Percentiles rank a stretch among this genome's conserved stretches.
Evolutionary conservation across 1,139 yeast species (phyloP).

Genomic region (Suhomyces ambrosiae): DNA sequence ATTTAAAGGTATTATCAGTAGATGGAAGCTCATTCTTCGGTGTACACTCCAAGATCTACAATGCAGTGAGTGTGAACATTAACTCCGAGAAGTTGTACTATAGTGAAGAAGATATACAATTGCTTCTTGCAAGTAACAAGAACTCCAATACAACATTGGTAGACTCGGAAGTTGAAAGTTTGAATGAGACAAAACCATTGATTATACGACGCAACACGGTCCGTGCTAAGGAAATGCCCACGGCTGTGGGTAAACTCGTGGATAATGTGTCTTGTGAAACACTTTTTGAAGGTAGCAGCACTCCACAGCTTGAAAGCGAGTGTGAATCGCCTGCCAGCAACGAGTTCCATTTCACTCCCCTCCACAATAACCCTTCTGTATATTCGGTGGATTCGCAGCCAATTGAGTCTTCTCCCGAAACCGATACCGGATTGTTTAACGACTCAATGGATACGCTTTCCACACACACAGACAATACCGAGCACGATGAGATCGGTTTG

Average conservation of each 20-base stretch:
- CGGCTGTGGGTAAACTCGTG: conserved; percentile 9
- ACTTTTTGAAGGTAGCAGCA: conserved; percentile 2
- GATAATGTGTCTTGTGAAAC: conserved; percentile 12
- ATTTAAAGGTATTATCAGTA: conserved; percentile 48
- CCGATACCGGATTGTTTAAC: conserved; percentile 18
- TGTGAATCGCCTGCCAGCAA: conserved; percentile 11
- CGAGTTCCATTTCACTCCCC: conserved; percentile 12
- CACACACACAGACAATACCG: conserved; percentile 16
- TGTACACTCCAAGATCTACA: conserved; percentile 48
- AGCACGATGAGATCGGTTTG: conserved; percentile 7
- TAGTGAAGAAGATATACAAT: conserved; percentile 35
- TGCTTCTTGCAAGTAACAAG: conserved; percentile 22
- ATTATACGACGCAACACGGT: conserved; percentile 14
- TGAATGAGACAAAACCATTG: conserved; percentile 29
- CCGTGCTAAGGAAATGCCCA: conserved; percentile 11
- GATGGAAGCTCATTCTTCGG: conserved; percentile 60
- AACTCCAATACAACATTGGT: conserved; percentile 33
- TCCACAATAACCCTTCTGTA: conserved; percentile 15
- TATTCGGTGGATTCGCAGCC: conserved; percentile 20
- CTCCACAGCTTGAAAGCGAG: background rate
- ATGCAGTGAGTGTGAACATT: conserved; percentile 30
- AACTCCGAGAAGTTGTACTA: conserved; percentile 33
- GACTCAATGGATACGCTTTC: conserved; percentile 27
- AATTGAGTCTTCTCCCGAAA: conserved; percentile 17
- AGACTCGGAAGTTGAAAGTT: conserved; percentile 14